A percentile compares a stretch with the other conserved stretches of the same genome.
phyloP scores from a whole-genome alignment of 345 rosid species.

The Melaleuca quinquenervia region DNA sequence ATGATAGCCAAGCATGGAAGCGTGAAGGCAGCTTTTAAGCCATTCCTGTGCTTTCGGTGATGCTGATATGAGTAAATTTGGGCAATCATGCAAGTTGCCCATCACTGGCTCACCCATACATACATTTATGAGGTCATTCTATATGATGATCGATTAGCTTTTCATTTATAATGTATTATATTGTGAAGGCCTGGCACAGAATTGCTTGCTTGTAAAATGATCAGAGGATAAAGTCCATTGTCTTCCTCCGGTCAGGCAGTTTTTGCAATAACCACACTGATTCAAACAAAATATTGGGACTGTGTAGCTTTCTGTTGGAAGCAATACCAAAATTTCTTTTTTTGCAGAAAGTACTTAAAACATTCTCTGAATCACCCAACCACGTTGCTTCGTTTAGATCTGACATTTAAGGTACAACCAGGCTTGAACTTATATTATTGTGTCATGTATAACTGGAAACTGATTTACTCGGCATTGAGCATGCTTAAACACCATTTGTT shows the following conservation, averaged over 20 bases:
- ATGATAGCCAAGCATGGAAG: neutral
- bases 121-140: neutral
- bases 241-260: neutral
- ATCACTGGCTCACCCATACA: neutral
- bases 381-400: neutral
- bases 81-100: neutral
- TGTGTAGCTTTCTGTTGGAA: neutral
- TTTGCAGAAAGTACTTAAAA: neutral
- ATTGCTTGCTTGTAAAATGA: neutral
- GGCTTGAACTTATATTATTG: neutral
- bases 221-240: neutral
- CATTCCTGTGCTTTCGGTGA: conserved; percentile 18
- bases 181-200: neutral
- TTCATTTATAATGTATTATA: neutral
- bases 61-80: neutral
- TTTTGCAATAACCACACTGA: neutral
- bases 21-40: conserved; percentile 7
- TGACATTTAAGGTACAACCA: neutral
- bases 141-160: neutral
- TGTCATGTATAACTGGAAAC: neutral
- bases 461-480: neutral
- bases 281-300: neutral
- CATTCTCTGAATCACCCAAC: neutral
- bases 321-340: neutral
- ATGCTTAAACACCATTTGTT: neutral